Base-by-base conservation (phyloP, 176 grass and related monocot genomes). In the Phoenix dactylifera region DNA sequence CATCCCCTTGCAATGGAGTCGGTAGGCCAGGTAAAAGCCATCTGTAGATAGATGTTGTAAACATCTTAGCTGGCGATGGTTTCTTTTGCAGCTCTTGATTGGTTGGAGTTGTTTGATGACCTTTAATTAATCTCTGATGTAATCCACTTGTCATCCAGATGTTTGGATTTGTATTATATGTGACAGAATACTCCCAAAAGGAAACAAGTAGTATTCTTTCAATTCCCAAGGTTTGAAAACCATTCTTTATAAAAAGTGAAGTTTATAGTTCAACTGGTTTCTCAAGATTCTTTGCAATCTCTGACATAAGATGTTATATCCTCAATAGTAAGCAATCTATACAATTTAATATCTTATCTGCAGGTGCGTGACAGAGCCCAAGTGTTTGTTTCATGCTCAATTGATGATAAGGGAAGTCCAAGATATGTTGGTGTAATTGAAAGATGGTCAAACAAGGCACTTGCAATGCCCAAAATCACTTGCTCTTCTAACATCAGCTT, bases 321-420 rank as follows among this genome's bases (percentile, higher is more conserved):
- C 35, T 35, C 32, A 35, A 35, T 4, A 35, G 0, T 35, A 35
- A 35, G 7, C 32, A 35, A 35, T 9, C 6, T 55, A 10, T 52
- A 19, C 1, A 19, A 24, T 66, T 7, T 55, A 22, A 56, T 35
- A 6, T 55, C 30, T 52, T 68, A 28, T 5, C 19, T 81, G 64
- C 75, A 97, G 92, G 86, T 97, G 58, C 92, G 88, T 80, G 92
- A 97, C 66, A 90, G 92, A 85, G 83, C 83, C 57, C 92, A 91
- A 72, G 92, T 97, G 67, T 97, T 88, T 60, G 63, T 97, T 30
- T 82, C 92, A 68, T 97, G 92, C 63, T 77, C 78, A 51, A 9
- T 16, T 68, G 83, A 71, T 67, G 72, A 44, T 59, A 50, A 68
- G 50, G 78, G 51, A 72, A 80, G 73, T 69, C 72, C 25, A 63